Conservation (phyloP, 1,284 basidiomycete genomes). For the Ceratobasidium theobromae region DNA sequence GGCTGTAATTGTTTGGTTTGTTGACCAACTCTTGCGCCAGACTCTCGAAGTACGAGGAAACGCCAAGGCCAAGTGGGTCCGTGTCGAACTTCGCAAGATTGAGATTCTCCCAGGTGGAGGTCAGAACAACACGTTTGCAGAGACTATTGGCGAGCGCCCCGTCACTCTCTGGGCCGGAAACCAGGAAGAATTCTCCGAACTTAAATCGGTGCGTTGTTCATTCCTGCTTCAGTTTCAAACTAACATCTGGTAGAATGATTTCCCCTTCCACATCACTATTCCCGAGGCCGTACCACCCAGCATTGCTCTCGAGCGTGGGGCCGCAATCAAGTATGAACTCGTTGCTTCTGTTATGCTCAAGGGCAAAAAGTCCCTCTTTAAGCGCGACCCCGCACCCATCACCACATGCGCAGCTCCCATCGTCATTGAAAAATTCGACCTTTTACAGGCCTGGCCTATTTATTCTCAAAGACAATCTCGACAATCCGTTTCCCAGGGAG, state of each 20-base stretch:
- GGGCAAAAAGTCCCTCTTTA: conserved; percentile 63
- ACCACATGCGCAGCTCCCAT: conserved; percentile 54
- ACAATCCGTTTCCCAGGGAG: conserved; percentile 62
- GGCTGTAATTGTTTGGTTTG: not conserved
- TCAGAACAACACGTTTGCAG: conserved; percentile 64
- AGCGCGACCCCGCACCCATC: conserved; percentile 32
- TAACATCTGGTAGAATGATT: conserved; percentile 55
- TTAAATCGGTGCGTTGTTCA: conserved; percentile 61
- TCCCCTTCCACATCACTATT: conserved; percentile 80
- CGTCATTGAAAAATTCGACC: conserved; percentile 84
- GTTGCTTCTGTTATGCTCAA: conserved; percentile 80
- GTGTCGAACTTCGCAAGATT: conserved; percentile 82
- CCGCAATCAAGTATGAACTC: conserved; percentile 81
- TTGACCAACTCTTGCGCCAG: conserved; percentile 16
- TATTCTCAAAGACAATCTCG: conserved; percentile 77
- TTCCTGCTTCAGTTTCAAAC: conserved; percentile 11
- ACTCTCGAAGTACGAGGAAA: conserved; percentile 57
- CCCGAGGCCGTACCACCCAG: conserved; percentile 83
- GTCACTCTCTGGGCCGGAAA: conserved; percentile 67
- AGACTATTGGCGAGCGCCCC: conserved; percentile 70
- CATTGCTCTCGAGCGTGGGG: conserved; percentile 70
- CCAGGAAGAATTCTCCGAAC: conserved; percentile 64
- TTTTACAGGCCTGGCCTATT: conserved; percentile 86
- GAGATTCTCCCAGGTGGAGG: conserved; percentile 77
- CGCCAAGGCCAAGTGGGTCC: conserved; percentile 88